Conservation (phyloP, 177 flowering plant genomes). For the Telopea speciosissima region DNA sequence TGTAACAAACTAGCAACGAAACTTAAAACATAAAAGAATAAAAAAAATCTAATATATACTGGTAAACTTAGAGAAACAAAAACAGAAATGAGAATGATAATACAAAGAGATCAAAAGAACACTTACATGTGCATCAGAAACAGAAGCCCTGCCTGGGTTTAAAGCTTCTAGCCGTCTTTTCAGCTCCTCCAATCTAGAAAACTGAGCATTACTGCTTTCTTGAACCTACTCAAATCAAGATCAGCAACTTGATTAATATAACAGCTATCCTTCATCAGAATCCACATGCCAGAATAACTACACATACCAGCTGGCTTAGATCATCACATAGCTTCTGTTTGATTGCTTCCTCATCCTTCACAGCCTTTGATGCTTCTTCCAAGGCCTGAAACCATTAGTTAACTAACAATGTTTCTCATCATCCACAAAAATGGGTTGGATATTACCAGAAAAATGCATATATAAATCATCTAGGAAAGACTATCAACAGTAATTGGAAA, state of each 20-base stretch:
- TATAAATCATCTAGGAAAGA: not conserved
- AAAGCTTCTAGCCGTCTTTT: slow-evolving; percentile 86
- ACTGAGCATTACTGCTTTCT: slow-evolving; percentile 75
- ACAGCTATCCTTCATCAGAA: not conserved
- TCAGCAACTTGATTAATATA: slow-evolving; percentile 1
- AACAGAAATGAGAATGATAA: not conserved
- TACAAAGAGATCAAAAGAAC: not conserved
- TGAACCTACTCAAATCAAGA: slow-evolving; percentile 50
- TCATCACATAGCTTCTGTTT: slow-evolving; percentile 94
- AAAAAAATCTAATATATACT: not conserved
- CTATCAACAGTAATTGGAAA: too few species aligned
- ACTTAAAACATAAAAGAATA: too few species aligned
- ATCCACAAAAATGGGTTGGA: not conserved
- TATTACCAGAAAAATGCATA: not conserved
- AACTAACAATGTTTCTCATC: not conserved
- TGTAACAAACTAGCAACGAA: not conserved
- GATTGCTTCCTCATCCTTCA: slow-evolving; percentile 80
- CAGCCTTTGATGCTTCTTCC: slow-evolving; percentile 75
- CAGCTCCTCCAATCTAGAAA: slow-evolving; percentile 82
- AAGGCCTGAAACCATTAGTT: slow-evolving; percentile 40
- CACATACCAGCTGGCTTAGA: slow-evolving; percentile 61
- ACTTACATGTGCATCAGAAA: slow-evolving; percentile 35
- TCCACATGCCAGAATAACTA: not conserved
- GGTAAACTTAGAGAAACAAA: not conserved
- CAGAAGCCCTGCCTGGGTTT: slow-evolving; percentile 69